Percentiles rank a stretch among this genome's conserved stretches.
Conservation (phyloP, 306 rosid genomes). For the Citrullus amarus region DNA sequence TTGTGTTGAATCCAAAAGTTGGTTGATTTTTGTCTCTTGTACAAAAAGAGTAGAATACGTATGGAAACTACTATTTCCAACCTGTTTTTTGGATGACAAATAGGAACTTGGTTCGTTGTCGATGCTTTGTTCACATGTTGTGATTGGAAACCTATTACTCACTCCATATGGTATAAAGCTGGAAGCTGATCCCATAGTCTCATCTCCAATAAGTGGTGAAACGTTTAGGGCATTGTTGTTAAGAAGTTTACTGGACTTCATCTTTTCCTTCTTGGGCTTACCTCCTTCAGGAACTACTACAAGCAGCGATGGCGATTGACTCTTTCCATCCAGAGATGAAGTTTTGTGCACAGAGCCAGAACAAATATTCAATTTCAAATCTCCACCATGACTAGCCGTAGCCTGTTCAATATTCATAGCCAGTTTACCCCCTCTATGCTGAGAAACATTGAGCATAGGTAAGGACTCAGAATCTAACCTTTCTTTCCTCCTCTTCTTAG, state of each 20-base stretch:
- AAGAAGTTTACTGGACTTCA: slow-evolving; percentile 7
- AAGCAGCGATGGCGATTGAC: slow-evolving; percentile 15
- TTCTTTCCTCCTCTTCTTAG: slow-evolving; percentile 18
- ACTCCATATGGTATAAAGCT: slow-evolving; percentile 22
- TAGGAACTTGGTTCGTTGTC: slow-evolving; percentile 26
- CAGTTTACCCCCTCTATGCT: slow-evolving; percentile 22
- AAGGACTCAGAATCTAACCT: slow-evolving; percentile 30
- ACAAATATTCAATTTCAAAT: slow-evolving; percentile 19
- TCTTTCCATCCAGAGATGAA: slow-evolving; percentile 17
- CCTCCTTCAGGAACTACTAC: slow-evolving; percentile 19
- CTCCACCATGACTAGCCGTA: slow-evolving; percentile 18
- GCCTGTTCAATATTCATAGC: slow-evolving; percentile 17
- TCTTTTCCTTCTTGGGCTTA: slow-evolving; percentile 17
- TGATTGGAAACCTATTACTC: slow-evolving; percentile 25
- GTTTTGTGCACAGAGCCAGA: slow-evolving; percentile 16
- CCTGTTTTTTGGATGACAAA: slow-evolving; percentile 26
- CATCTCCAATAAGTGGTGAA: slow-evolving; percentile 26
- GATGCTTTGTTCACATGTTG: slow-evolving; percentile 18
- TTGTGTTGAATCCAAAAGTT: slow-evolving; percentile 20
- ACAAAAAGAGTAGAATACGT: slow-evolving; percentile 30
- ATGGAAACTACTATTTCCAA: slow-evolving; percentile 17
- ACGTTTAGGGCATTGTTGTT: slow-evolving; percentile 19
- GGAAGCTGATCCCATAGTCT: slow-evolving; percentile 30
- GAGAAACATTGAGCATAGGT: slow-evolving; percentile 35
- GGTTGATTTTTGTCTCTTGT: slow-evolving; percentile 32